Conservation (phyloP, 2,329 filamentous ascomycete species). For the Nigrograna mackinnonii region DNA sequence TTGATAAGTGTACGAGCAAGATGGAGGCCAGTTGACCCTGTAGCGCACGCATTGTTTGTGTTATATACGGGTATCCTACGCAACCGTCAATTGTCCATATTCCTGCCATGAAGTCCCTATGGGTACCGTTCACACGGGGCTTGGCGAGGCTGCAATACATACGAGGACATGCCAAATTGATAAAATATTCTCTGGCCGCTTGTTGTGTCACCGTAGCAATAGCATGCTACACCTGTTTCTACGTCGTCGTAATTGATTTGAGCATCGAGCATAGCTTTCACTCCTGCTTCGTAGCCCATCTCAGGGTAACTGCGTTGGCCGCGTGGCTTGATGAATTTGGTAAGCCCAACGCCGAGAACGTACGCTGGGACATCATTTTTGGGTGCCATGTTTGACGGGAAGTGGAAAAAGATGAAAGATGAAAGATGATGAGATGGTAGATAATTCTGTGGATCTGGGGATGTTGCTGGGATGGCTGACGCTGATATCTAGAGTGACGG, state of each 20-base stretch:
- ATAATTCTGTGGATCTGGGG: background rate
- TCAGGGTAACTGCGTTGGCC: conserved; percentile 92
- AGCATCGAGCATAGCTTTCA: conserved; percentile 80
- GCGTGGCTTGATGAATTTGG: conserved; percentile 96
- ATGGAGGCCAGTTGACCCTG: conserved; percentile 83
- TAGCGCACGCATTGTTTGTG: conserved; percentile 97
- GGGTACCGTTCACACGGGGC: too few species aligned
- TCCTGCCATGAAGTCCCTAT: too few species aligned
- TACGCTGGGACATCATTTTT: conserved; percentile 60
- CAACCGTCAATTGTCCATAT: too few species aligned
- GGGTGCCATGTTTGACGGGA: conserved; percentile 23
- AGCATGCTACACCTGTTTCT: conserved; percentile 90
- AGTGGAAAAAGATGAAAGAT: background rate
- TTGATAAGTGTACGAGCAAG: conserved; percentile 79
- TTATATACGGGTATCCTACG: conserved; percentile 85
- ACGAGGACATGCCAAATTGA: conserved; percentile 88
- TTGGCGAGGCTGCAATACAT: too few species aligned
- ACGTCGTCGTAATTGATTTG: conserved; percentile 96
- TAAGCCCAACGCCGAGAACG: conserved; percentile 95
- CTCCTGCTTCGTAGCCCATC: conserved; percentile 86
- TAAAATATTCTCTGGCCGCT: conserved; percentile 96
- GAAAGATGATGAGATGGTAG: background rate
- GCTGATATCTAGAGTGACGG: conserved; percentile 1
- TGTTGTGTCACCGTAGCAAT: conserved; percentile 94
- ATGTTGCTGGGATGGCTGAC: background rate